Conservation (phyloP, 2,329 filamentous ascomycete species). For the Botrytis paeoniae region DNA sequence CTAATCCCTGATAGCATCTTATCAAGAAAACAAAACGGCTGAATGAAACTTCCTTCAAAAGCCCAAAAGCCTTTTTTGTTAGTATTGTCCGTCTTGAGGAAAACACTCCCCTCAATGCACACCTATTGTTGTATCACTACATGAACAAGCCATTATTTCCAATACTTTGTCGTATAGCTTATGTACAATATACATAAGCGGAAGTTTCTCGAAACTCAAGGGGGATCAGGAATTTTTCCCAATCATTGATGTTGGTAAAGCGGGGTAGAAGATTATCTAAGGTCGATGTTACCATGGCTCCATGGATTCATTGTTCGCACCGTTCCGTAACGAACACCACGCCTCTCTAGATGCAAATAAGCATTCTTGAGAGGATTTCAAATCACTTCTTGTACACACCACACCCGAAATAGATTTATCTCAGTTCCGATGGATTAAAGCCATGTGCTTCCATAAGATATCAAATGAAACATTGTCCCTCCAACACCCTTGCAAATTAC, state of each 20-base stretch:
- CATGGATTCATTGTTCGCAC: background rate
- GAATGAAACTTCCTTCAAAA: background rate
- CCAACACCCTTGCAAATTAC: background rate
- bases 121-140: background rate
- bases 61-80: background rate
- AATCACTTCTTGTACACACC: background rate
- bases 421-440: background rate
- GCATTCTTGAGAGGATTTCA: background rate
- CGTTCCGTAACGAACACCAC: background rate
- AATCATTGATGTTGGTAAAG: background rate
- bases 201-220: background rate
- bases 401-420: background rate
- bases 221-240: background rate
- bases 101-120: background rate
- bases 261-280: conserved; percentile 3
- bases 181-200: background rate
- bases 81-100: background rate
- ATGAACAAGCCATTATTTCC: background rate
- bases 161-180: background rate
- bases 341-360: background rate
- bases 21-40: background rate
- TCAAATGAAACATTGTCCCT: background rate
- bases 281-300: background rate
- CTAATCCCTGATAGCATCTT: too few species aligned
- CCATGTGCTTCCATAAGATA: background rate